These are phyloP conservation scores for Backusella tarrabulga DNA, from an alignment of 192 early-diverging fungal species.

Conservation along the genomic window DNA sequence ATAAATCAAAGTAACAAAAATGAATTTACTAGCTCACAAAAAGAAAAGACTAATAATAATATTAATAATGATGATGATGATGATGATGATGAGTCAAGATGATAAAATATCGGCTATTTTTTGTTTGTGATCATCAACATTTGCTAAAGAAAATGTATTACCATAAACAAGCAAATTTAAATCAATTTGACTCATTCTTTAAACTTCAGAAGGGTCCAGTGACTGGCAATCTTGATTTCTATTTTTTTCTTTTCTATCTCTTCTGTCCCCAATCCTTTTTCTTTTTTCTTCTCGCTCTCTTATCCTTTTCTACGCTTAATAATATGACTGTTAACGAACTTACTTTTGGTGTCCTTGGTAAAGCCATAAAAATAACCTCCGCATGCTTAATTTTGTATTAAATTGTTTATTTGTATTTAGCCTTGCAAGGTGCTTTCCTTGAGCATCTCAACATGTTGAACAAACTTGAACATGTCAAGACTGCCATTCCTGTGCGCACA, in stretches of 20 bases:
- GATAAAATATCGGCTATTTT: background rate
- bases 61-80: too few relatives aligned
- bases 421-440: constrained; percentile 95
- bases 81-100: background rate
- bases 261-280: background rate
- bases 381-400: background rate
- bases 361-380: background rate
- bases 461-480: constrained; percentile 57
- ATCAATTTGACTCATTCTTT: constrained; percentile 4
- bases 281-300: background rate
- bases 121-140: background rate
- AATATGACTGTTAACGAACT: background rate
- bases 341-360: constrained; percentile 15
- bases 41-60: too few relatives aligned
- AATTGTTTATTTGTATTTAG: constrained; percentile 31
- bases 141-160: background rate
- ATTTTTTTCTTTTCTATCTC: background rate
- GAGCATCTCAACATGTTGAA: constrained; percentile 89
- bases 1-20: background rate
- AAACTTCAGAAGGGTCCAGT: background rate
- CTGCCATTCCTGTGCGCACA: constrained; percentile 65
- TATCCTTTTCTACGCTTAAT: background rate
- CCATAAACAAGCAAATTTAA: constrained; percentile 3
- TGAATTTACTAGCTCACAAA: background rate
- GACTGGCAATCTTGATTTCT: constrained; percentile 1